Evolutionary conservation across 169 alveolate species (phyloP), one percentile per base, ranked within the genome.

Genomic region (Pseudocohnilembus persalinus): DNA sequence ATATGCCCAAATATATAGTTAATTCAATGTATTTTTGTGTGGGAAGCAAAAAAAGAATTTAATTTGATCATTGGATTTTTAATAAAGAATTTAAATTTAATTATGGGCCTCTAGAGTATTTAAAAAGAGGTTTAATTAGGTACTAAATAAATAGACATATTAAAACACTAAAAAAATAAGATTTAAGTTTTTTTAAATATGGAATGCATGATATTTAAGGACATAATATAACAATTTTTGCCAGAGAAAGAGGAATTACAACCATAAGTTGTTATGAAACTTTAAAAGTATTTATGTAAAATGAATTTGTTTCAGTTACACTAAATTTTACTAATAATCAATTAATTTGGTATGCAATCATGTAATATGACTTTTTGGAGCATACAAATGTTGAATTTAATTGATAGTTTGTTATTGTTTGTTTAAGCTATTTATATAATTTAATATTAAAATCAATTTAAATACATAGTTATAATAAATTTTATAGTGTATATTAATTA

Each of bases 211-310:
- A 80, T 76, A 74, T 80, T 16, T 32, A 29, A 34, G 83, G 74
- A 49, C 83, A 79, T 34, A 73, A 78, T 32, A 79, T 86, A 29
- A 80, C 87, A 26, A 31, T 34, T n/a, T 86, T 86, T 76, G 86
- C 90, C n/a, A 86, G 90, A 81, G 90, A 86, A 86, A 86, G 90
- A 86, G 90, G 87, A 24, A 86, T 86, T 63, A 79, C 90, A 49
- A 83, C 90, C 4, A 33, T 64, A 29, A 15, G 72, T 11, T 81
- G 34, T 64, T 64, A 29, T 65, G 80, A 73, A 49, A 86, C 87
- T n/a, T 35, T 83, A 30, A 80, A 80, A 86, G 32, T 31, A n/a
- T 32, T 63, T 33, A 80, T 86, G 16, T 76, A 80, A 68, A 79
- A 83, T n/a, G 90, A 86, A n/a, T 86, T 81, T 78, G 83, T 81